Evolutionary conservation across 495 filamentous ascomycete genomes (phyloP).

Genomic region (Aspergillus incahuasiensis): DNA sequence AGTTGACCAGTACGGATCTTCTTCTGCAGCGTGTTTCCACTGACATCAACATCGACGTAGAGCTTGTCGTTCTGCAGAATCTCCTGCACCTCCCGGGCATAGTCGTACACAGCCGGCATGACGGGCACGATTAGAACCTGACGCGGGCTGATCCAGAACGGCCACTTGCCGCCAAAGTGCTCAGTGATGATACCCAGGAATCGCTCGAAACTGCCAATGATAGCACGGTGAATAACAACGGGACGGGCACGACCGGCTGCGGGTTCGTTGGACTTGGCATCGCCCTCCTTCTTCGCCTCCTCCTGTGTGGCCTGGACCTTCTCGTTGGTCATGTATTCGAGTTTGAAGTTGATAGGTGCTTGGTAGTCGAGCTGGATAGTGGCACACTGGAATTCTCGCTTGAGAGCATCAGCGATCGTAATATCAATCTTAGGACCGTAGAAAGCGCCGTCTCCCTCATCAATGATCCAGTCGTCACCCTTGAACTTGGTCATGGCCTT

Average conservation of each 20-base stretch:
- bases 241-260: conserved; percentile 77
- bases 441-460: conserved; percentile 93
- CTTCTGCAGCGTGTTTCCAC: conserved; percentile 90
- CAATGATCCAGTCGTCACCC: conserved; percentile 77
- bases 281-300: conserved; percentile 32
- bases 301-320: conserved; percentile 40
- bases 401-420: conserved; percentile 74
- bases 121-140: conserved; percentile 92
- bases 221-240: conserved; percentile 95
- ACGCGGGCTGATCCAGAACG: conserved; percentile 92
- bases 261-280: conserved; percentile 30
- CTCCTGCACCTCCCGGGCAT: conserved; percentile 75
- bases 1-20: conserved; percentile 89
- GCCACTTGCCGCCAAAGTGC: conserved; percentile 97
- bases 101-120: conserved; percentile 77
- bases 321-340: conserved; percentile 77
- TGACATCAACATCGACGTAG: conserved; percentile 82
- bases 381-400: conserved; percentile 81
- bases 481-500: conserved; percentile 74
- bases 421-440: conserved; percentile 97
- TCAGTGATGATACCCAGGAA: conserved; percentile 92
- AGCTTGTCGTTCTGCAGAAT: conserved; percentile 52
- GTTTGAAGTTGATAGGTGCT: conserved; percentile 75
- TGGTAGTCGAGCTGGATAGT: conserved; percentile 98
- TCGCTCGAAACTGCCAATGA: conserved; percentile 88